Base-by-base conservation (phyloP, 768 basidiomycete genomes). In the Pulveroboletus sp. region DNA sequence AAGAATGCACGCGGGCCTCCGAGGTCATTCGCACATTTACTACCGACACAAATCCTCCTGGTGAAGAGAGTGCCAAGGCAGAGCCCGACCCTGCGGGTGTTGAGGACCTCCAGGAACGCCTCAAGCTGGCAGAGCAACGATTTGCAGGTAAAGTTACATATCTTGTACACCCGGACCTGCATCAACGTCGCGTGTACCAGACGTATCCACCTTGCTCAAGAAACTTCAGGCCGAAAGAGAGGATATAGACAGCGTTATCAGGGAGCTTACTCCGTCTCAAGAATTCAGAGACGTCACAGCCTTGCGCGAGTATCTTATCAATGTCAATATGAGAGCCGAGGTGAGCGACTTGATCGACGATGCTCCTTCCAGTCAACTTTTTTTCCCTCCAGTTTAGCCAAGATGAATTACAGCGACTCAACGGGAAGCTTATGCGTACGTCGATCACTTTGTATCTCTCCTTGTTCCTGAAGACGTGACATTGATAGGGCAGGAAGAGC, bases 361-460 rank as follows among this genome's bases (percentile, higher is more conserved):
- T 17, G 37, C 43, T 8, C 35, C 12, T 30, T 27, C 28, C 27
- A 11, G 6, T 46, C 38, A 46, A 48, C 48, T 26, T 10, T 12
- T 43, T 8, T 18, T 32, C 45, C n/a, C n/a, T 21, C 51, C 3
- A 91, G 86, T 74, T 82, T 45, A 76, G 80, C 35, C 81, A 86
- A 58, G 82, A 82, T n/a, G 93, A 96, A 60, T 79, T 93, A 56
- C 83, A 81, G 56, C 78, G 85, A 38, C 69, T 96, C 28, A 83
- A 77, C 47, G 78, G 75, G 46, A 86, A 86, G 59, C 76, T 94
- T 17, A 79, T 78, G 51, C 74, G 94, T 94, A 63, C 61, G 84
- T 59, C 14, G 18, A 28, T 39, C n/a, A 1, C 30, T 39, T 33
- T 35, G 31, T n/a, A 10, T 35, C 33, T 3, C 33, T 31, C 3